These are phyloP conservation scores for Serendipita sp. DNA, from an alignment of 768 basidiomycete species.

Conservation along the genomic window DNA sequence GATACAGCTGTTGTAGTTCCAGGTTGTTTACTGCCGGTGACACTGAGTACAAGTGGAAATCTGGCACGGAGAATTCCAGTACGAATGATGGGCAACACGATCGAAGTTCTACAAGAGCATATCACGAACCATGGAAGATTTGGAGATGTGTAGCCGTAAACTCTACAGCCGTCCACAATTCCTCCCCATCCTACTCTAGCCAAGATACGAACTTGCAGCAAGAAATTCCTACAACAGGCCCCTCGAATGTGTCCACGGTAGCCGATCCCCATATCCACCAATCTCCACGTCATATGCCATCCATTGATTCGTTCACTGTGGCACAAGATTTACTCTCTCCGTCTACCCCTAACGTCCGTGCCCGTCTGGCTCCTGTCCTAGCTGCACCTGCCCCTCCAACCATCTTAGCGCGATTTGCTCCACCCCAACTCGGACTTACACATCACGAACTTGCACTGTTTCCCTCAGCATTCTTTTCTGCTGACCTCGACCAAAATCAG, in stretches of 20 bases:
- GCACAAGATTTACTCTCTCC: background rate
- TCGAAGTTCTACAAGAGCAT: background rate
- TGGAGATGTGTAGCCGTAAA: background rate
- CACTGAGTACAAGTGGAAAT: constrained; percentile 3
- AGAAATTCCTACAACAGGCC: background rate
- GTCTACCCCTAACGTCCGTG: background rate
- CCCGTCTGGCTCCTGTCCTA: background rate
- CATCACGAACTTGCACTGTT: background rate
- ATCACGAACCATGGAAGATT: constrained; percentile 4
- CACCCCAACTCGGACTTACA: background rate
- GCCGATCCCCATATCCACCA: background rate
- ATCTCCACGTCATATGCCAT: background rate
- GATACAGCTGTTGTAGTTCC: background rate
- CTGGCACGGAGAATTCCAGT: background rate
- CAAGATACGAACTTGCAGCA: background rate
- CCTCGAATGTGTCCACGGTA: background rate
- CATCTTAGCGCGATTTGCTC: background rate
- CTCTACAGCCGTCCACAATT: background rate
- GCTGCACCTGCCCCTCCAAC: background rate
- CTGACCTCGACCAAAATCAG: background rate
- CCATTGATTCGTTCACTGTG: background rate
- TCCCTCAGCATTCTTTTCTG: background rate
- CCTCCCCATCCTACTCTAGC: background rate
- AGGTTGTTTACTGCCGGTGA: background rate
- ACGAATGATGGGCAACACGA: background rate